These are phyloP conservation scores for Epichloe sp. DNA, from an alignment of 2,329 filamentous ascomycete species.

Conservation along the genomic window DNA sequence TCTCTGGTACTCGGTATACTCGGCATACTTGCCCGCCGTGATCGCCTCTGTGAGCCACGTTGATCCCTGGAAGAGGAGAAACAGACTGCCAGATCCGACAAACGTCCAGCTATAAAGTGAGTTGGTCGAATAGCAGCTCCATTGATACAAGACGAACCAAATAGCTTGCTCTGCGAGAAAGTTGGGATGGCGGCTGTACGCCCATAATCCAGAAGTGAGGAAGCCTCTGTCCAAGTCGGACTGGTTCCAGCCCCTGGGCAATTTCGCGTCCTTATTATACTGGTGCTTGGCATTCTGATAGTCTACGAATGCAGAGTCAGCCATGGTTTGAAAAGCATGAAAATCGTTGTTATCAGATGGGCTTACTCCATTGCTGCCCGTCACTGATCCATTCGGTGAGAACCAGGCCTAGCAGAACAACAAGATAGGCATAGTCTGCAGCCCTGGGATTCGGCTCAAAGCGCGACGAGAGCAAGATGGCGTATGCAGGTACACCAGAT, in stretches of 20 bases:
- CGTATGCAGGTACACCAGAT: constrained; percentile 64
- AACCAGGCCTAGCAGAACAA: constrained; percentile 35
- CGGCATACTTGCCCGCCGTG: constrained; percentile 69
- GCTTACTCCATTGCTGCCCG: constrained; percentile 74
- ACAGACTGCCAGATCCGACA: constrained; percentile 52
- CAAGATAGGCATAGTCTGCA: constrained; percentile 35
- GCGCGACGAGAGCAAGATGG: constrained; percentile 60
- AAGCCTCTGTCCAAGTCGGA: constrained; percentile 85
- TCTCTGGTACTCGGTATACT: constrained; percentile 75
- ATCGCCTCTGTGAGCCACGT: constrained; percentile 79
- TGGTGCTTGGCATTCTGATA: constrained; percentile 71
- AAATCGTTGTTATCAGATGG: not conserved
- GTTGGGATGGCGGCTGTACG: constrained; percentile 83
- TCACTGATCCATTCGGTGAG: constrained; percentile 70
- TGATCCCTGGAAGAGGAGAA: constrained; percentile 78
- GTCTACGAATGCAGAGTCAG: constrained; percentile 25
- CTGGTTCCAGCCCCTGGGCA: constrained; percentile 50
- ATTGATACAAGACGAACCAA: constrained; percentile 81
- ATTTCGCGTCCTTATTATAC: constrained; percentile 61
- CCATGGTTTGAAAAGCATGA: not conserved
- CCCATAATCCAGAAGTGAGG: constrained; percentile 71
- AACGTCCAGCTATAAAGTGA: constrained; percentile 68
- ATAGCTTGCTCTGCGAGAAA: constrained; percentile 85
- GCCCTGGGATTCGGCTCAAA: constrained; percentile 37
- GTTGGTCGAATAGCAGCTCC: constrained; percentile 64